These are phyloP conservation scores for Melampsora larici-populina DNA, from an alignment of 1,284 basidiomycete species.

Conservation along the genomic window DNA sequence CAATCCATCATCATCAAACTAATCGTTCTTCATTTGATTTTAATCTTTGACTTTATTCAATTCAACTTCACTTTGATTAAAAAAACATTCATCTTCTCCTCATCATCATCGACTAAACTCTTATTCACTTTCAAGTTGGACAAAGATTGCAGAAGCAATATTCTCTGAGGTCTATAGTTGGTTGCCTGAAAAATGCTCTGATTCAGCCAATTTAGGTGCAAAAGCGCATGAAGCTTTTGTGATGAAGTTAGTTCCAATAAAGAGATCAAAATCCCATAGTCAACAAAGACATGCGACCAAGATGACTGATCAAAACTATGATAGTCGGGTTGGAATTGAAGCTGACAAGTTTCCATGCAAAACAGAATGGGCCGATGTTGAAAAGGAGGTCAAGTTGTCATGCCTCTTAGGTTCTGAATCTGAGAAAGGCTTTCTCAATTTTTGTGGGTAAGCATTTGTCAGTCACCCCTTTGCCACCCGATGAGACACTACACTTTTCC, in stretches of 20 bases:
- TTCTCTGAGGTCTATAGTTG: constrained; percentile 39
- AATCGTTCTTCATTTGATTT: no score
- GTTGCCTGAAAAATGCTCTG: neutral
- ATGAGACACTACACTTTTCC: no score
- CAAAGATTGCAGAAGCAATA: constrained; percentile 37
- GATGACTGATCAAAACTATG: neutral
- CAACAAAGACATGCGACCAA: neutral
- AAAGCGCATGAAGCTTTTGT: constrained; percentile 20
- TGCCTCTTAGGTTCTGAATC: constrained; percentile 24
- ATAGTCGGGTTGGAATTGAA: neutral
- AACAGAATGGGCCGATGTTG: constrained; percentile 32
- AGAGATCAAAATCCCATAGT: constrained; percentile 3
- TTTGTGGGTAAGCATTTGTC: constrained; percentile 21
- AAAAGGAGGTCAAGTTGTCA: constrained; percentile 37
- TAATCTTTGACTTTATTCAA: no score
- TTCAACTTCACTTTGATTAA: no score
- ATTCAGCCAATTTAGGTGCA: neutral
- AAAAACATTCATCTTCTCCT: no score
- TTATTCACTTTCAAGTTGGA: no score
- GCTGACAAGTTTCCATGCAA: constrained; percentile 28
- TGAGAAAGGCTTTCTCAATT: constrained; percentile 35
- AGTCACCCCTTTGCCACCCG: no score
- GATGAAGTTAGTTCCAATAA: constrained; percentile 41
- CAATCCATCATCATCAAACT: no score
- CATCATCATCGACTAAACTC: no score